Conservation (phyloP, 805 yeast genomes). For the Pichia occidentalis region DNA sequence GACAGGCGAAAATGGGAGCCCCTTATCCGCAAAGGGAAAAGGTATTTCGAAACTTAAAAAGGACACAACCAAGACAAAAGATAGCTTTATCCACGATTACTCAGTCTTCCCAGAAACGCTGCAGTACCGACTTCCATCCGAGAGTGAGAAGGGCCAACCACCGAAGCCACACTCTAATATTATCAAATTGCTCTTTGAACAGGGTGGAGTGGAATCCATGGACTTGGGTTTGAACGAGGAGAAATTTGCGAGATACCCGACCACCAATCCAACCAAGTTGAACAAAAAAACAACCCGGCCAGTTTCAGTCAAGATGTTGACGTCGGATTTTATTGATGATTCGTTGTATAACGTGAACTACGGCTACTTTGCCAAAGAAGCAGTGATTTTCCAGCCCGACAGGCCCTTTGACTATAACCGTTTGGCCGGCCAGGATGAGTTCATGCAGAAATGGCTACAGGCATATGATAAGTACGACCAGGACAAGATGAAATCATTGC, state of each 20-base stretch:
- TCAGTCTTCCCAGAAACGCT: slow-evolving; percentile 27
- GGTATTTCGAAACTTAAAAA: slow-evolving; percentile 15
- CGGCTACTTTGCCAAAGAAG: slow-evolving; percentile 77
- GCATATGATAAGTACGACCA: slow-evolving; percentile 51
- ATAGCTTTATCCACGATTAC: slow-evolving; percentile 29
- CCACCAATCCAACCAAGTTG: slow-evolving; percentile 33
- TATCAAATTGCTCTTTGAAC: slow-evolving; percentile 24
- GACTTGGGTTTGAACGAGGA: slow-evolving; percentile 27
- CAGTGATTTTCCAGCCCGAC: slow-evolving; percentile 65
- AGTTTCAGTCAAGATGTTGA: slow-evolving; percentile 56
- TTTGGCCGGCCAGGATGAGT: slow-evolving; percentile 59
- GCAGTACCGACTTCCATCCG: slow-evolving; percentile 27
- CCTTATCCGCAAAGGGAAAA: slow-evolving; percentile 10
- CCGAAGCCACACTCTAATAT: slow-evolving; percentile 21
- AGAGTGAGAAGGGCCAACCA: slow-evolving; percentile 17
- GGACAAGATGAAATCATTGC: slow-evolving; percentile 19
- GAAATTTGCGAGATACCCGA: slow-evolving; percentile 38
- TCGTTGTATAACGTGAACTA: slow-evolving; percentile 74
- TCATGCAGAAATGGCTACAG: slow-evolving; percentile 59
- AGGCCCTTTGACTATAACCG: slow-evolving; percentile 57
- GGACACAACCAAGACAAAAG: slow-evolving; percentile 10
- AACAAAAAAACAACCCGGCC: slow-evolving; percentile 45
- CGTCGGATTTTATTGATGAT: slow-evolving; percentile 78
- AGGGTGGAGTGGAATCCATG: slow-evolving; percentile 33
- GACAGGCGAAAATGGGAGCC: background rate